Evolutionary conservation across 805 yeast genomes (phyloP), one percentile per base, ranked within the genome.

Genomic region (Metschnikowia chrysomelidarum): DNA sequence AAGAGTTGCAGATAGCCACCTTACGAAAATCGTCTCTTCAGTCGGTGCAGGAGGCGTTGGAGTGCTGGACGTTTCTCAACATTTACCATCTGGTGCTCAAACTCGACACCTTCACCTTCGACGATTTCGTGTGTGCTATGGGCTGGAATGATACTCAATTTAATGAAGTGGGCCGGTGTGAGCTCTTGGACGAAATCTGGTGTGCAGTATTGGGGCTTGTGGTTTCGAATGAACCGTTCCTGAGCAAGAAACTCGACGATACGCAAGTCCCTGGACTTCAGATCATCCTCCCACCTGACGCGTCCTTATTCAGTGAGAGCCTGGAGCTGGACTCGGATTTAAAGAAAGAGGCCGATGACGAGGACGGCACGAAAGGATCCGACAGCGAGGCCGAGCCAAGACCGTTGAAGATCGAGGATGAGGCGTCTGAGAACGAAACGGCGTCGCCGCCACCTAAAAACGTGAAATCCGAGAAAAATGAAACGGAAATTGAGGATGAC

Each of bases 91-190:
- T 71, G 22, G 77, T 87, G 1, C 61, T 87, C 20, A 53, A 71
- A 4, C 59, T 87, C n/a, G 87, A 82, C 49, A 73, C 82, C 0
- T 80, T 85, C 49, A 80, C 91, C 0, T 85, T 83, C 61, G 96
- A 87, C 59, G 94, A 82, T 46, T 84, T 76, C 50, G 53, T 82
- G 6, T 75, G 76, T 36, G 80, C 77, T 8, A 54, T 82, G 60
- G 62, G 64, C 24, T 65, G 80, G 73, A 62, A 64, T 19, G 45
- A 35, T 25, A 55, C 57, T 7, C 71, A 68, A 42, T 57, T 50
- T 33, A 64, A 67, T 23, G 58, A 61, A 2, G 58, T 60, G 4
- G 67, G 70, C 2, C 57, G 75, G 24, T 76, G 84, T 47, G 67
- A 61, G 8, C 53, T 82, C 22, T 52, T 85, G 20, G 75, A 78